A percentile compares a stretch with the other conserved stretches of the same genome.
Evolutionary conservation across 225 moss, liverwort and hornwort genomes (phyloP).

Genomic region (Physcomitrium patens): DNA sequence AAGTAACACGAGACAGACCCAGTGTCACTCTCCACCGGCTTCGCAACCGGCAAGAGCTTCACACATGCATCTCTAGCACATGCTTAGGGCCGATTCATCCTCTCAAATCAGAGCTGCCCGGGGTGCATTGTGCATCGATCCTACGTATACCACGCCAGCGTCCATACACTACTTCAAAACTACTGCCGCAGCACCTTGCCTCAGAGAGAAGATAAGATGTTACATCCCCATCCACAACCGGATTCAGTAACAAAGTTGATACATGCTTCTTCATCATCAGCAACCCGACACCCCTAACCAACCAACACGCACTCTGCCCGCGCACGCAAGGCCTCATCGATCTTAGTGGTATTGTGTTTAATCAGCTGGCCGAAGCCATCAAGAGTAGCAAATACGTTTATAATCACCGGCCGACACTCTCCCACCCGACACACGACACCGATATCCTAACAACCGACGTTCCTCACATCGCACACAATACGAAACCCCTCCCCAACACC

Average conservation of each 20-base stretch:
- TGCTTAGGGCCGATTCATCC: slow-evolving; percentile 45
- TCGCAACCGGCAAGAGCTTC: slow-evolving; percentile 26
- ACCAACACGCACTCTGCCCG: background rate
- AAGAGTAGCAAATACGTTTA: slow-evolving; percentile 25
- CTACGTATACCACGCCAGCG: background rate
- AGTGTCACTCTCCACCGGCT: slow-evolving; percentile 1
- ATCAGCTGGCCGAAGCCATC: slow-evolving; percentile 29
- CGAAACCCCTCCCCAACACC: too few species aligned
- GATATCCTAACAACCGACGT: too few species aligned
- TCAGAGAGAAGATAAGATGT: background rate
- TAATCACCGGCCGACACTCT: slow-evolving; percentile 2
- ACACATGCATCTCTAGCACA: slow-evolving; percentile 21
- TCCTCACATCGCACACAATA: background rate
- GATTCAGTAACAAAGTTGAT: slow-evolving; percentile 40
- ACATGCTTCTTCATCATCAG: slow-evolving; percentile 33
- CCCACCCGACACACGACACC: too few species aligned
- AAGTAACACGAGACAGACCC: slow-evolving; percentile 58
- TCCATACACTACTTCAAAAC: rapidly evolving
- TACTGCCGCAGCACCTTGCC: background rate
- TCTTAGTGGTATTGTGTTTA: slow-evolving; percentile 18
- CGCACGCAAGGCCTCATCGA: slow-evolving; percentile 12
- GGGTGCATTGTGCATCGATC: slow-evolving; percentile 43
- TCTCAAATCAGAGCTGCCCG: slow-evolving; percentile 42
- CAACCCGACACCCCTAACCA: background rate
- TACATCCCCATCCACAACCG: slow-evolving; percentile 26